Conservation (phyloP, 441 rosid genomes). For the Erodium chrysanthum region DNA sequence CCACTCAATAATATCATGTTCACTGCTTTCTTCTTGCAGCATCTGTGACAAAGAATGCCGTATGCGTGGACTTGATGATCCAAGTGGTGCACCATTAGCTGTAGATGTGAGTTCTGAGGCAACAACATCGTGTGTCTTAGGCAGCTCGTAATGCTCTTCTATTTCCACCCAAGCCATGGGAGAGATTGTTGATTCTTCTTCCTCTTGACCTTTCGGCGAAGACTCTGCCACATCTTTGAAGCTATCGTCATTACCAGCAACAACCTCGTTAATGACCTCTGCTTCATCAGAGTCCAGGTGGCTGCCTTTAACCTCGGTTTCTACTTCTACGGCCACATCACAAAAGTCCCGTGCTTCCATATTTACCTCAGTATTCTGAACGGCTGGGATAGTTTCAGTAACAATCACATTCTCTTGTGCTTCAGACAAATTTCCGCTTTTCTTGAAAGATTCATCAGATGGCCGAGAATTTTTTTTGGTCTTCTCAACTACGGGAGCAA, state of each 20-base stretch:
- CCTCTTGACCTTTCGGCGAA: constrained; percentile 16
- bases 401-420: constrained; percentile 25
- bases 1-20: constrained; percentile 51
- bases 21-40: constrained; percentile 68
- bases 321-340: constrained; percentile 26
- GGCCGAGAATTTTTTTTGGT: constrained; percentile 22
- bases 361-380: constrained; percentile 24
- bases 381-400: constrained; percentile 22
- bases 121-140: constrained; percentile 21
- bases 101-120: constrained; percentile 24
- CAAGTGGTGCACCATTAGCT: constrained; percentile 23
- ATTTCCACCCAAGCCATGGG: constrained; percentile 55
- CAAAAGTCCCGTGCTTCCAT: constrained; percentile 15
- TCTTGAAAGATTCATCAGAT: constrained; percentile 24
- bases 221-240: constrained; percentile 22
- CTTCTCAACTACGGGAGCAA: constrained; percentile 25
- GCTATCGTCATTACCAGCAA: constrained; percentile 20
- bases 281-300: constrained; percentile 22
- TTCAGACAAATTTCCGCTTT: constrained; percentile 23
- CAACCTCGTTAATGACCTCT: constrained; percentile 24
- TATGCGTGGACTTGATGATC: constrained; percentile 40
- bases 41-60: constrained; percentile 69
- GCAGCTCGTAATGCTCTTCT: constrained; percentile 38
- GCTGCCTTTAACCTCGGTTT: constrained; percentile 18
- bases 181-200: constrained; percentile 45